Percentiles rank a stretch among this genome's conserved stretches.
These are phyloP conservation scores for Xylaria scruposa DNA, from an alignment of 495 filamentous ascomycete species.

Conservation along the genomic window DNA sequence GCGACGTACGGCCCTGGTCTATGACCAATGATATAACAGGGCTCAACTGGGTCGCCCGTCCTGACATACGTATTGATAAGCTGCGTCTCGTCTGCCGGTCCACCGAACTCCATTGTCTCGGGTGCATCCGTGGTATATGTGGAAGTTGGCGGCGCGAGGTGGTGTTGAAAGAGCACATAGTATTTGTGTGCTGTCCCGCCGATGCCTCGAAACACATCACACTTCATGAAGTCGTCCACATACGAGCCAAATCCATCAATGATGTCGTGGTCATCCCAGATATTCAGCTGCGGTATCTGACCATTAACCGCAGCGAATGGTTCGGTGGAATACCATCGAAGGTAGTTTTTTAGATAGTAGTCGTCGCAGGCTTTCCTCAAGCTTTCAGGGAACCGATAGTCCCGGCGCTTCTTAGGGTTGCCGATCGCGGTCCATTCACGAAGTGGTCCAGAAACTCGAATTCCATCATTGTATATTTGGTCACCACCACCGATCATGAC, in stretches of 20 bases:
- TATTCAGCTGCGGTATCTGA: conserved; percentile 89
- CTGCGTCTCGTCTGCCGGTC: conserved; percentile 69
- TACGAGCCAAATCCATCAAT: conserved; percentile 95
- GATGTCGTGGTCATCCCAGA: conserved; percentile 95
- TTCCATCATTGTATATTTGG: conserved; percentile 93
- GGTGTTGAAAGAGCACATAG: conserved; percentile 94
- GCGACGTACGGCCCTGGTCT: conserved; percentile 81
- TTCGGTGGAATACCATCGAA: conserved; percentile 82
- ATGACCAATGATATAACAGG: conserved; percentile 79
- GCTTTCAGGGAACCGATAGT: conserved; percentile 74
- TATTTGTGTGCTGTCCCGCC: conserved; percentile 87
- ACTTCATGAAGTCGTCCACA: conserved; percentile 92
- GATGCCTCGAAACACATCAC: conserved; percentile 88
- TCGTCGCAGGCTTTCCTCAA: conserved; percentile 81
- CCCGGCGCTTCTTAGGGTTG: conserved; percentile 82
- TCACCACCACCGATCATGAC: conserved; percentile 97
- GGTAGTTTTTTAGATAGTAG: conserved; percentile 90
- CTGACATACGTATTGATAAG: conserved; percentile 72
- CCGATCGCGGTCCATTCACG: conserved; percentile 78
- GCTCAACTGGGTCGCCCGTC: conserved; percentile 59
- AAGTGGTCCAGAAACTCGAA: conserved; percentile 82
- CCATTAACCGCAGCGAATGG: conserved; percentile 85
- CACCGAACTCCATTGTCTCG: conserved; percentile 43
- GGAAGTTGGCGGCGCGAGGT: conserved; percentile 78
- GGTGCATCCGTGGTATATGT: conserved; percentile 73